phyloP scores from a whole-genome alignment of 495 filamentous ascomycete genomes.

The Xylaria bambusicola region DNA sequence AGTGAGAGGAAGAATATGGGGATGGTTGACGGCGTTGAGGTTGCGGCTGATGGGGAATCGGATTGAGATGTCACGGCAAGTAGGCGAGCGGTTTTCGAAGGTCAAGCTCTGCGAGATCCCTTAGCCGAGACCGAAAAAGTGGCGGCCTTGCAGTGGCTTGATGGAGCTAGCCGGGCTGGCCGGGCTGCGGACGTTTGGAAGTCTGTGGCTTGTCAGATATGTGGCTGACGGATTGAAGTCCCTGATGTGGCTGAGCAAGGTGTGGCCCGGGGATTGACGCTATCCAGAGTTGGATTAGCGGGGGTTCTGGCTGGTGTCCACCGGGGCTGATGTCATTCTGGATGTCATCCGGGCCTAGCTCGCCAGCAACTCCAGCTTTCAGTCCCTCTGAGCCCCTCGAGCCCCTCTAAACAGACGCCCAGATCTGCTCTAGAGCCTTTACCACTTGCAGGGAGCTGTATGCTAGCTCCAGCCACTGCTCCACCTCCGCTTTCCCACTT shows the following conservation, averaged over 20 bases:
- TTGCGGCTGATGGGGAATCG: slow-evolving; percentile 19
- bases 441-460: too few relatives aligned
- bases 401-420: too few relatives aligned
- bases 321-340: slow-evolving; percentile 11
- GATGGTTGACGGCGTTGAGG: slow-evolving; percentile 23
- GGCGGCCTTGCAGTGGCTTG: slow-evolving; percentile 11
- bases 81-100: slow-evolving; percentile 49
- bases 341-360: slow-evolving; percentile 3
- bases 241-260: slow-evolving; percentile 7
- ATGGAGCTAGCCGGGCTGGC: neutral
- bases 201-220: neutral
- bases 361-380: neutral
- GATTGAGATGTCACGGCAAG: slow-evolving; percentile 6
- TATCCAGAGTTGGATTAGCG: neutral
- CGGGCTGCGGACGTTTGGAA: neutral
- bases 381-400: too few relatives aligned
- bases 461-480: slow-evolving; percentile 23
- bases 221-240: neutral
- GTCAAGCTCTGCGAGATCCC: slow-evolving; percentile 22
- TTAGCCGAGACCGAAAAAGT: slow-evolving; percentile 3
- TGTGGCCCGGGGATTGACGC: too few relatives aligned
- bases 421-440: too few relatives aligned
- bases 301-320: too few relatives aligned
- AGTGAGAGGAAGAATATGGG: slow-evolving; percentile 25
- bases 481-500: slow-evolving; percentile 21